These are phyloP conservation scores for Paragyromitra xinjiangensis DNA, from an alignment of 495 filamentous ascomycete species.

Conservation along the genomic window DNA sequence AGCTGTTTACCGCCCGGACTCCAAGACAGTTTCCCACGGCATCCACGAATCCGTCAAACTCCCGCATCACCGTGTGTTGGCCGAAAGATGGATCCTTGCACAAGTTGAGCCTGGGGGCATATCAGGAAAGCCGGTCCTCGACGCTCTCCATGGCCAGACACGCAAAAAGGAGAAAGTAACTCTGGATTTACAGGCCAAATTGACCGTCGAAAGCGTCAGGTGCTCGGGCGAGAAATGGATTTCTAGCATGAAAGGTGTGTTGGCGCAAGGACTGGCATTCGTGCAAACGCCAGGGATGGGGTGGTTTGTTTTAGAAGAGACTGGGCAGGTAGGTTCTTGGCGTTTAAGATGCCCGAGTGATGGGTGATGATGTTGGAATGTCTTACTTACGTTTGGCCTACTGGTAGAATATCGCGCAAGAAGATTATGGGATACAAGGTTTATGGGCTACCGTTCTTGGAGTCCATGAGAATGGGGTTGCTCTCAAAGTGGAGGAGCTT, in stretches of 20 bases:
- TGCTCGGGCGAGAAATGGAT: conserved; percentile 49
- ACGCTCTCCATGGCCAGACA: background rate
- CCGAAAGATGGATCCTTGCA: conserved; percentile 52
- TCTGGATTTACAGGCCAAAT: conserved; percentile 44
- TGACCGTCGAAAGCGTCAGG: conserved; percentile 49
- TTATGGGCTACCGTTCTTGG: conserved; percentile 52
- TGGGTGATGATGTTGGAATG: background rate
- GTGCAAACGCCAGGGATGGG: conserved; percentile 46
- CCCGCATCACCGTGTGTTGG: conserved; percentile 46
- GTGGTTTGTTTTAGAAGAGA: conserved; percentile 52
- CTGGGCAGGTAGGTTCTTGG: conserved; percentile 37
- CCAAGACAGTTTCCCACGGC: conserved; percentile 31
- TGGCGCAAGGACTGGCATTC: conserved; percentile 43
- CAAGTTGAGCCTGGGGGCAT: conserved; percentile 48
- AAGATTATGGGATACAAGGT: conserved; percentile 53
- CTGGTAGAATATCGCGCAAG: conserved; percentile 49
- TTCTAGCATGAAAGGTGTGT: conserved; percentile 28
- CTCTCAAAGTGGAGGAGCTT: conserved; percentile 23
- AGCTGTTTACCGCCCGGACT: conserved; percentile 37
- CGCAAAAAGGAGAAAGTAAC: conserved; percentile 23
- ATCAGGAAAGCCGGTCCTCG: conserved; percentile 40
- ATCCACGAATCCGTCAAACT: conserved; percentile 48
- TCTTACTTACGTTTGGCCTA: conserved; percentile 14
- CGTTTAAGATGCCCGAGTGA: background rate
- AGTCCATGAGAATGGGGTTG: conserved; percentile 39